These are phyloP conservation scores for Tylopilus plumbeoviolaceoides DNA, from an alignment of 768 basidiomycete genomes.

Conservation along the genomic window DNA sequence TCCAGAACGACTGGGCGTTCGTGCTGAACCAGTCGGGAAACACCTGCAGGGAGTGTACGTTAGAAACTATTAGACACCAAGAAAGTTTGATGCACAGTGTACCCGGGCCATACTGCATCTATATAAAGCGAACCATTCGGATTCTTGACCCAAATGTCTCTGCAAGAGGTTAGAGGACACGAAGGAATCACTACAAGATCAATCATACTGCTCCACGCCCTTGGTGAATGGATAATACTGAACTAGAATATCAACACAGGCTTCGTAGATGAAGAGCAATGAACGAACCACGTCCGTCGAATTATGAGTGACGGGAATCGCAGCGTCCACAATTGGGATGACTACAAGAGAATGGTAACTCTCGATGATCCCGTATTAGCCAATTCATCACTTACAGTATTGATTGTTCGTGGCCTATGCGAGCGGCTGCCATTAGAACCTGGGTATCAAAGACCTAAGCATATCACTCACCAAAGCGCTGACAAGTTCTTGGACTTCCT, in stretches of 20 bases:
- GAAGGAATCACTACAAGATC: not conserved
- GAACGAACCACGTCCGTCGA: slow-evolving; percentile 54
- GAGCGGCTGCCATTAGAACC: not conserved
- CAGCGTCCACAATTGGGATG: slow-evolving; percentile 69
- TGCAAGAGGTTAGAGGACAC: slow-evolving; percentile 18
- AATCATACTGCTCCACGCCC: slow-evolving; percentile 52
- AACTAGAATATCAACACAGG: not conserved
- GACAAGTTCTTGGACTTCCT: slow-evolving; percentile 50
- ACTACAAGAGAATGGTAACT: slow-evolving; percentile 30
- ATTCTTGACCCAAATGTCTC: slow-evolving; percentile 68
- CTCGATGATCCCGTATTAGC: not conserved
- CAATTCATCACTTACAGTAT: slow-evolving; percentile 13
- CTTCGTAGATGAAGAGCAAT: not conserved
- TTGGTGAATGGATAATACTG: slow-evolving; percentile 65
- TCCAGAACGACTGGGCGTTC: slow-evolving; percentile 54
- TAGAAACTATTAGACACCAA: not conserved
- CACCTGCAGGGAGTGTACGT: slow-evolving; percentile 29
- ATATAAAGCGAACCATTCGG: slow-evolving; percentile 66
- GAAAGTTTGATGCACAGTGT: slow-evolving; percentile 43
- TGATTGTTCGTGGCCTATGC: slow-evolving; percentile 20
- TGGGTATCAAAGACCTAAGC: not conserved
- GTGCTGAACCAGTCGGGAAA: slow-evolving; percentile 58
- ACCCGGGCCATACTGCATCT: slow-evolving; percentile 76
- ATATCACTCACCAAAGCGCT: slow-evolving; percentile 44
- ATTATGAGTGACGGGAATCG: slow-evolving; percentile 51